Percentiles rank a stretch among this genome's conserved stretches.
Evolutionary conservation across 225 moss, liverwort and hornwort species (phyloP).

Genomic region (Antitrichia curtipendula): DNA sequence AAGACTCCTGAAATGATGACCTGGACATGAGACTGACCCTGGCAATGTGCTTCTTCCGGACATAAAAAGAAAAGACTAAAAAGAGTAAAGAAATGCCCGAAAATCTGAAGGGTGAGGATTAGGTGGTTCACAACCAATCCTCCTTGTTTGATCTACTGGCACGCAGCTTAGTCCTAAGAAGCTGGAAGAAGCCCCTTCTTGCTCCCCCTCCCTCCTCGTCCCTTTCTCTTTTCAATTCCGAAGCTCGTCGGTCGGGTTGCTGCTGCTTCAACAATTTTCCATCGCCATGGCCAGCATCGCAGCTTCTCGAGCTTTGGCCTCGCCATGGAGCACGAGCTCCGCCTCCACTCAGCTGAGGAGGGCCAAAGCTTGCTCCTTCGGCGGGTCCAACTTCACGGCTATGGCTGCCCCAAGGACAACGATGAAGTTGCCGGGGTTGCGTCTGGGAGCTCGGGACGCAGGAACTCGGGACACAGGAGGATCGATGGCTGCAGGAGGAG

Average conservation of each 20-base stretch:
- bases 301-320: constrained; percentile 16
- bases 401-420: background rate
- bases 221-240: background rate
- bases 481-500: background rate
- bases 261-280: background rate
- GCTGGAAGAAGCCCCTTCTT: background rate
- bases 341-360: background rate
- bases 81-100: background rate
- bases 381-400: background rate
- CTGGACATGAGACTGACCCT: background rate
- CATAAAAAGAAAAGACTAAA: background rate
- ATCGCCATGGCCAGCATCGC: constrained; percentile 16
- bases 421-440: background rate
- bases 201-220: background rate
- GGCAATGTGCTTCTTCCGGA: background rate
- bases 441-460: constrained; percentile 3
- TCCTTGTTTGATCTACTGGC: background rate
- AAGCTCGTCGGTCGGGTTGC: background rate
- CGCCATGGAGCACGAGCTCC: constrained; percentile 7
- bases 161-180: background rate
- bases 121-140: constrained; percentile 19
- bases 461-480: background rate
- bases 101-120: constrained; percentile 34
- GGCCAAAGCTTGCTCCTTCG: background rate
- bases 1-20: constrained; percentile 5